Evolutionary conservation across 2,329 filamentous ascomycete species (phyloP).

Genomic region (Hymenoscyphus fructigenus): DNA sequence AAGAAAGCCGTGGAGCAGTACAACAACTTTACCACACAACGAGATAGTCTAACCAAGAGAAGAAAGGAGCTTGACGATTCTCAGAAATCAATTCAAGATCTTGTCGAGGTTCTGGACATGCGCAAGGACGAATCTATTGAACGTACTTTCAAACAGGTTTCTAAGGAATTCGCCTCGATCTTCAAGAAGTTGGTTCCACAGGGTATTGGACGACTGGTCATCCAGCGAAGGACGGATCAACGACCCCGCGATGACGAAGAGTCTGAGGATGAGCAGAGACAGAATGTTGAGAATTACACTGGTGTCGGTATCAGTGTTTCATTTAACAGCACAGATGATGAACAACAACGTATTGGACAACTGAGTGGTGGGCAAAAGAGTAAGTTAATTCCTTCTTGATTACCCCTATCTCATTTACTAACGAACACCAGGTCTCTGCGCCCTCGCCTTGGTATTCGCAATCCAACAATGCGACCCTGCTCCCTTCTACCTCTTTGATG

Average conservation of each 20-base stretch:
- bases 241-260: constrained; percentile 64
- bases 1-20: constrained; percentile 99
- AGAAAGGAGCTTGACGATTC: constrained; percentile 84
- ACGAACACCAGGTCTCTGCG: constrained; percentile 70
- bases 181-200: constrained; percentile 95
- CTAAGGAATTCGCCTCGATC: constrained; percentile 85
- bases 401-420: constrained; percentile 16
- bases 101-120: constrained; percentile 89
- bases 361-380: constrained; percentile 97
- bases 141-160: constrained; percentile 97
- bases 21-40: constrained; percentile 91
- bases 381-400: constrained; percentile 46
- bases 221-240: constrained; percentile 84
- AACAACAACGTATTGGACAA: constrained; percentile 97
- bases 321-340: constrained; percentile 98
- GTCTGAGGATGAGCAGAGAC: constrained; percentile 65
- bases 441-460: constrained; percentile 97
- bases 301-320: constrained; percentile 96
- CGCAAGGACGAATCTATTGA: constrained; percentile 98
- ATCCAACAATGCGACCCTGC: constrained; percentile 97
- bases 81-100: constrained; percentile 83
- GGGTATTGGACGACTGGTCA: constrained; percentile 86
- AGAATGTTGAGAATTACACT: constrained; percentile 87
- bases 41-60: constrained; percentile 81
- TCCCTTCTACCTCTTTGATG: constrained; percentile 98